phyloP scores from a whole-genome alignment of 495 filamentous ascomycete genomes.

The Astrothelium macrocarpum region DNA sequence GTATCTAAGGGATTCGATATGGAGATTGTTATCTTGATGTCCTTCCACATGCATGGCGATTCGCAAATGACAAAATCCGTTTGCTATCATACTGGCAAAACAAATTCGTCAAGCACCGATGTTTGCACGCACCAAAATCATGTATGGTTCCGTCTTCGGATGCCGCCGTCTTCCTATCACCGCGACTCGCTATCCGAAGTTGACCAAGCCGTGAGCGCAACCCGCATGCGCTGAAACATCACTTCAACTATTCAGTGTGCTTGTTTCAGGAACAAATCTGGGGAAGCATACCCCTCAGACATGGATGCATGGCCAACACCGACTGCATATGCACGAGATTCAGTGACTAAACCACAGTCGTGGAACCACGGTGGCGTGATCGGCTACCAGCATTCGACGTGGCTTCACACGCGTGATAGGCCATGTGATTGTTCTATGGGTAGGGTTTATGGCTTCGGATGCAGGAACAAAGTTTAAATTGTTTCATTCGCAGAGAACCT shows the following conservation, averaged over 20 bases:
- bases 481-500: too few species aligned
- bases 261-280: background rate
- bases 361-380: background rate
- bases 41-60: too few species aligned
- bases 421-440: too few species aligned
- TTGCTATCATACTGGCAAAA: too few species aligned
- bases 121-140: too few species aligned
- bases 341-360: background rate
- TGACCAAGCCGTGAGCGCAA: background rate
- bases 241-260: background rate
- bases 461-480: background rate
- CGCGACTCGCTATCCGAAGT: background rate
- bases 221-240: background rate
- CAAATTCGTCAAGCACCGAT: too few species aligned
- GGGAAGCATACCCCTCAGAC: background rate
- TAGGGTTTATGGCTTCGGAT: too few species aligned
- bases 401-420: too few species aligned
- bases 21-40: too few species aligned
- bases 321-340: background rate
- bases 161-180: background rate
- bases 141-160: too few species aligned
- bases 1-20: too few species aligned
- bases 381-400: background rate
- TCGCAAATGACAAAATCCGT: too few species aligned
- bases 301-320: background rate